These are phyloP conservation scores for Persicaria tinctoria DNA, from an alignment of 148 eudicot genomes.

Conservation along the genomic window DNA sequence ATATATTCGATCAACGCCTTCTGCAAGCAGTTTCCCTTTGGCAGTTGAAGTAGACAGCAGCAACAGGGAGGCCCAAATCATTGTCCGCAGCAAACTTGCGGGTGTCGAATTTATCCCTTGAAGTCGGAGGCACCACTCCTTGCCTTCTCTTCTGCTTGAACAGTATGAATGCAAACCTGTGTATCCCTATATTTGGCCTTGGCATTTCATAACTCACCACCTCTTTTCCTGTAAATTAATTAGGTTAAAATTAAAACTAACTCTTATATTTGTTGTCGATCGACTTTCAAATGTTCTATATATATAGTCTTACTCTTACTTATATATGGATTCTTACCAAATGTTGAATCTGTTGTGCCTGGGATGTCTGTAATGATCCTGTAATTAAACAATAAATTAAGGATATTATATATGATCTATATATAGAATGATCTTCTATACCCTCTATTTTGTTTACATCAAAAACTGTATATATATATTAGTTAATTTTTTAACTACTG, in stretches of 20 bases:
- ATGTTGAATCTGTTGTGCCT: constrained; percentile 64
- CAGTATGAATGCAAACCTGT: constrained; percentile 59
- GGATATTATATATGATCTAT: background rate
- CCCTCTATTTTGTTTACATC: no score
- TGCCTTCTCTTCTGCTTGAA: constrained; percentile 53
- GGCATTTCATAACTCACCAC: constrained; percentile 58
- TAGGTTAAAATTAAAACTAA: background rate
- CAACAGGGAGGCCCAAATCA: constrained; percentile 50
- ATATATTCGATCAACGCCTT: constrained; percentile 28
- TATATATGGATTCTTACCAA: constrained; percentile 34
- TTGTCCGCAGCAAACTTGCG: constrained; percentile 45
- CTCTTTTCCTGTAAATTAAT: constrained; percentile 42
- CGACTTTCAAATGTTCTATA: background rate
- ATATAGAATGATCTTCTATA: background rate
- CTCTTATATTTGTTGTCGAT: background rate
- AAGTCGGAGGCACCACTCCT: constrained; percentile 18
- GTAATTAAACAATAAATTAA: constrained; percentile 6
- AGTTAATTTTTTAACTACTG: background rate
- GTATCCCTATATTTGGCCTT: constrained; percentile 64
- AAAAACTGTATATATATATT: no score
- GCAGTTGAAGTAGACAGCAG: constrained; percentile 67
- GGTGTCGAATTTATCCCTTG: constrained; percentile 45
- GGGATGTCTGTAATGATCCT: constrained; percentile 71
- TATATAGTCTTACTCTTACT: background rate
- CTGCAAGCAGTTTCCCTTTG: constrained; percentile 69